phyloP scores from a whole-genome alignment of 495 filamentous ascomycete species.

The Podospora australis region DNA sequence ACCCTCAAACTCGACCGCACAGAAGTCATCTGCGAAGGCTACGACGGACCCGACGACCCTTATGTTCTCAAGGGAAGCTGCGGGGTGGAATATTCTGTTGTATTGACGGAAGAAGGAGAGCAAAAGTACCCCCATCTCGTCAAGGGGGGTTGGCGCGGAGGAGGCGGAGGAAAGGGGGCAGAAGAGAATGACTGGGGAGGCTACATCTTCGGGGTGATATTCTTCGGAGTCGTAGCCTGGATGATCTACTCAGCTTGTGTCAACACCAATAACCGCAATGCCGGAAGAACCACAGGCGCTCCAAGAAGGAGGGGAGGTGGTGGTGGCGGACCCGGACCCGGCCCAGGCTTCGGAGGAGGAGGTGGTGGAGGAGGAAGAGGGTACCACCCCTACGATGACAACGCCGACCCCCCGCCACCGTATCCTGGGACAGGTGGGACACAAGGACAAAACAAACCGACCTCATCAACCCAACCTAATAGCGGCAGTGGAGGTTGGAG shows the following conservation, averaged over 20 bases:
- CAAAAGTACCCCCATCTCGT: slow-evolving; percentile 51
- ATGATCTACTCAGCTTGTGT: slow-evolving; percentile 45
- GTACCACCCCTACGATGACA: neutral
- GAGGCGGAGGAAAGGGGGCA: neutral
- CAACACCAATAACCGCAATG: slow-evolving; percentile 2
- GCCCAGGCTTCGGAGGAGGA: slow-evolving; percentile 22
- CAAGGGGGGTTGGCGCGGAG: neutral
- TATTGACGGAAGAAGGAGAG: slow-evolving; percentile 77
- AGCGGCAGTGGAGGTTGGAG: slow-evolving; percentile 50
- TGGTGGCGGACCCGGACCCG: slow-evolving; percentile 15
- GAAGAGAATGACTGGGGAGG: slow-evolving; percentile 14
- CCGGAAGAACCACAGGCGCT: neutral
- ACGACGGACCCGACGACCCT: slow-evolving; percentile 62
- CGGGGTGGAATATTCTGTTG: slow-evolving; percentile 83
- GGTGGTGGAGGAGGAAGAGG: slow-evolving; percentile 30
- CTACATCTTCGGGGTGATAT: slow-evolving; percentile 28
- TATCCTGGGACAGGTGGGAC: slow-evolving; percentile 38
- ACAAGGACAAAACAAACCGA: neutral
- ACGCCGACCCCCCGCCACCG: slow-evolving; percentile 53
- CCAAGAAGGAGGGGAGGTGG: no score
- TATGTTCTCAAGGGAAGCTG: slow-evolving; percentile 86
- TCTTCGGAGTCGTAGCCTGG: slow-evolving; percentile 41
- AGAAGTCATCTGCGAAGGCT: slow-evolving; percentile 92
- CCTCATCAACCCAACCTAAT: neutral
- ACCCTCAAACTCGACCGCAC: slow-evolving; percentile 87